These are phyloP conservation scores for Sphaerulina musiva DNA, from an alignment of 2,329 filamentous ascomycete species.

Conservation along the genomic window DNA sequence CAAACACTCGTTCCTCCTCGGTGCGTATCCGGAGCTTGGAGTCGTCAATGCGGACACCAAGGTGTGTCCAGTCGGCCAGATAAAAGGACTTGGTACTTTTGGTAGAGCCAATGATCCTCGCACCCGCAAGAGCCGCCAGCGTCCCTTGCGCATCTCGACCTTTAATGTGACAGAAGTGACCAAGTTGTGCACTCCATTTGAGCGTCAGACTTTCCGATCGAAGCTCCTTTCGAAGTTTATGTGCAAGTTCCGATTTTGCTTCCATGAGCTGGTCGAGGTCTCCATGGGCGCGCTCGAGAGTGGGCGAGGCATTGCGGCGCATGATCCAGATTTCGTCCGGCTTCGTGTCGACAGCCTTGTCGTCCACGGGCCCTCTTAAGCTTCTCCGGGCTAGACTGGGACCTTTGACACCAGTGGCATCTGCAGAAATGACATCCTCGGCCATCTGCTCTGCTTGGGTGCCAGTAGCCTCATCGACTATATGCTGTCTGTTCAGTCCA, in stretches of 20 bases:
- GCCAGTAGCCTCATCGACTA: slow-evolving; percentile 65
- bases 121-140: slow-evolving; percentile 40
- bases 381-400: slow-evolving; percentile 24
- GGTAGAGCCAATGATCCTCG: slow-evolving; percentile 63
- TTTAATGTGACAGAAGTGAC: slow-evolving; percentile 85
- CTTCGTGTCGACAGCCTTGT: slow-evolving; percentile 12
- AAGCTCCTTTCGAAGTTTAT: slow-evolving; percentile 56
- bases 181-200: slow-evolving; percentile 78
- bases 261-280: slow-evolving; percentile 55
- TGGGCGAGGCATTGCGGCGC: slow-evolving; percentile 58
- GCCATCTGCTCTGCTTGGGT: slow-evolving; percentile 66
- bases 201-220: slow-evolving; percentile 58
- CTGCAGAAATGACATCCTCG: slow-evolving; percentile 60
- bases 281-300: slow-evolving; percentile 60
- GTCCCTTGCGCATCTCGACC: slow-evolving; percentile 60
- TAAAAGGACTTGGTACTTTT: slow-evolving; percentile 83
- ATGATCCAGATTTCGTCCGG: slow-evolving; percentile 56
- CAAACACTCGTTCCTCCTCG: slow-evolving; percentile 79
- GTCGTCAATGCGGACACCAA: slow-evolving; percentile 75
- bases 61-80: slow-evolving; percentile 70
- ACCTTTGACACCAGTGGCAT: slow-evolving; percentile 54
- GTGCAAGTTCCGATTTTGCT: slow-evolving; percentile 56
- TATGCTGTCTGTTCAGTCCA: slow-evolving; percentile 72
- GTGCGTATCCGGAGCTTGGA: slow-evolving; percentile 67
- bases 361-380: slow-evolving; percentile 13